Evolutionary conservation across 1,284 basidiomycete genomes (phyloP).

Genomic region (Malassezia sympodialis): DNA sequence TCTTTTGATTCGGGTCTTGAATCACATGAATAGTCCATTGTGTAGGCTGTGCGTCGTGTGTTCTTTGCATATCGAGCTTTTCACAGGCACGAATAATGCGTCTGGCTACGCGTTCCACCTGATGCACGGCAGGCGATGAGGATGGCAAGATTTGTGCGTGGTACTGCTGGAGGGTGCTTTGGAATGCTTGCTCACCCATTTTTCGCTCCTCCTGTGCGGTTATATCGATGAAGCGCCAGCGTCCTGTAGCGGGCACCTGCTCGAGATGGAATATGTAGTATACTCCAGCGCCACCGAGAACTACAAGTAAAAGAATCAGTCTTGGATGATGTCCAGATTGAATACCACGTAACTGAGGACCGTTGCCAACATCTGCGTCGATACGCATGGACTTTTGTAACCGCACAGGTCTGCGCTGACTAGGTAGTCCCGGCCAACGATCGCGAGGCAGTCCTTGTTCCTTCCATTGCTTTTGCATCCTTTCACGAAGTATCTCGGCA

Average conservation of each 20-base stretch:
- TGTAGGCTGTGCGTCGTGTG: conserved; percentile 16
- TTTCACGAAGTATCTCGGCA: background rate
- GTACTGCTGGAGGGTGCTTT: conserved; percentile 56
- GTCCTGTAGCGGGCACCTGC: conserved; percentile 37
- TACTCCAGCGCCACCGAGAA: conserved; percentile 23
- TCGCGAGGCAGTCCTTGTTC: background rate
- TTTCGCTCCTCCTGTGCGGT: conserved; percentile 26
- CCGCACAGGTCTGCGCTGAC: background rate
- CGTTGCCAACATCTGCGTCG: background rate
- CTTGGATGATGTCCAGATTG: conserved; percentile 12
- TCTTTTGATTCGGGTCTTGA: conserved; percentile 59
- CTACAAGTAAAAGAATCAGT: conserved; percentile 21
- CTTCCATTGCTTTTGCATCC: background rate
- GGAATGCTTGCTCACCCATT: conserved; percentile 53
- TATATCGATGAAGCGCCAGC: conserved; percentile 44
- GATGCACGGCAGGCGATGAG: conserved; percentile 58
- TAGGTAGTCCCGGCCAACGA: background rate
- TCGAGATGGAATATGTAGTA: conserved; percentile 44
- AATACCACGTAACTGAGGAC: background rate
- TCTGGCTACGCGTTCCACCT: conserved; percentile 56
- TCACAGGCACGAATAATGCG: conserved; percentile 65
- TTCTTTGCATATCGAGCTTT: conserved; percentile 47
- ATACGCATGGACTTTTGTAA: background rate
- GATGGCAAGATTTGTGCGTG: conserved; percentile 58
- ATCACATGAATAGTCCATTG: conserved; percentile 70